A percentile compares a stretch with the other conserved stretches of the same genome.
phyloP scores from a whole-genome alignment of 257 asterid genomes.

The Solanum bulbocastanum region DNA sequence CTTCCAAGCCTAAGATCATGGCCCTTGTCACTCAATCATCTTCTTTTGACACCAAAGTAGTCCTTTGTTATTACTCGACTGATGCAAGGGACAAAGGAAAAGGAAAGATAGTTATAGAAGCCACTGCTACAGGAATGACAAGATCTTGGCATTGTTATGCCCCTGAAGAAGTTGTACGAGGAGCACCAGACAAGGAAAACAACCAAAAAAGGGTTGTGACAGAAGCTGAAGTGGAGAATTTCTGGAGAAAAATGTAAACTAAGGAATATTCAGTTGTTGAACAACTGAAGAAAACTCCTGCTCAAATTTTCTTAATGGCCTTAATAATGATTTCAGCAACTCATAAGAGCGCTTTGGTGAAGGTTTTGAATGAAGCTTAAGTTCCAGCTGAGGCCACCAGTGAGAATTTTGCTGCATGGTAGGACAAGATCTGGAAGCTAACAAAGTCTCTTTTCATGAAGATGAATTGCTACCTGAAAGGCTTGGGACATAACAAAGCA shows the following conservation, averaged over 20 bases:
- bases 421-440: not conserved
- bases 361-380: not conserved
- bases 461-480: too few relatives aligned
- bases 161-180: not conserved
- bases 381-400: not conserved
- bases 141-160: not conserved
- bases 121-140: not conserved
- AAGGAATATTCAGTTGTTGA: not conserved
- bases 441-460: too few relatives aligned
- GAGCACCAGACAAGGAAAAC: not conserved
- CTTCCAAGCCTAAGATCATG: not conserved
- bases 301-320: not conserved
- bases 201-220: not conserved
- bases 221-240: not conserved
- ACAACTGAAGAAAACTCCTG: not conserved
- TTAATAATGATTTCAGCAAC: not conserved
- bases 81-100: not conserved
- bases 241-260: not conserved
- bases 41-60: not conserved
- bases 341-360: not conserved
- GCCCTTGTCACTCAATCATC: not conserved
- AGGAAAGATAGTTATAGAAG: not conserved
- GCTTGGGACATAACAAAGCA: too few relatives aligned
- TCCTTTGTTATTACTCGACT: not conserved
- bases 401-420: not conserved